phyloP scores from a whole-genome alignment of 2,329 filamentous ascomycete species.

The Nigrospora sphaerica region DNA sequence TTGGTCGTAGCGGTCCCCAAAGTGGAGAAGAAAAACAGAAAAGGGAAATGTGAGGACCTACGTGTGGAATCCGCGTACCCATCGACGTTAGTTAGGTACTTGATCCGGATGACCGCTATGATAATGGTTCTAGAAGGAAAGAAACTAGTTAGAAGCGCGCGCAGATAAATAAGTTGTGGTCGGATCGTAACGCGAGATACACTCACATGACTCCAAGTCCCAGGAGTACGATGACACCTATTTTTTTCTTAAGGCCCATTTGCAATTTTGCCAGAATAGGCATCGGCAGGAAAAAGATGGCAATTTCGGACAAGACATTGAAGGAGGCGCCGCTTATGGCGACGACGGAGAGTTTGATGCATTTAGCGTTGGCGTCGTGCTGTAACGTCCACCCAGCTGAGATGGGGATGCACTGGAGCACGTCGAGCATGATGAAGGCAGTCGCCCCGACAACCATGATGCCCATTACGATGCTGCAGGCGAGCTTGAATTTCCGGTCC shows the following conservation, averaged over 20 bases:
- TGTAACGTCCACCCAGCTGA: conserved; percentile 1
- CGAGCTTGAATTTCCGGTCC: neutral
- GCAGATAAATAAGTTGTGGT: too few relatives aligned
- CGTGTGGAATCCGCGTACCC: too few relatives aligned
- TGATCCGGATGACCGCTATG: too few relatives aligned
- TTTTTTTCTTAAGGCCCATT: neutral
- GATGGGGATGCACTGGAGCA: neutral
- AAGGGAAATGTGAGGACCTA: too few relatives aligned
- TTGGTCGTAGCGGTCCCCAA: too few relatives aligned
- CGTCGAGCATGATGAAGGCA: neutral
- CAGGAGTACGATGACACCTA: neutral
- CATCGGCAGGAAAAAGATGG: neutral
- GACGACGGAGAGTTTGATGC: neutral
- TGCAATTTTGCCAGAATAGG: neutral
- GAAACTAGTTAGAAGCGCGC: too few relatives aligned
- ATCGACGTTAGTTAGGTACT: too few relatives aligned
- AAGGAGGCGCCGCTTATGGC: neutral
- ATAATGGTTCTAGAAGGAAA: too few relatives aligned
- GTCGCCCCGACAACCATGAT: neutral
- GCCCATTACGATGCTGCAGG: neutral
- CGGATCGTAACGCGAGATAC: too few relatives aligned
- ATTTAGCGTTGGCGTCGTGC: neutral
- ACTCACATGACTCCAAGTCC: neutral
- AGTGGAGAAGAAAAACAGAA: too few relatives aligned
- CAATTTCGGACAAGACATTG: neutral